Conservation (phyloP, 768 basidiomycete genomes). For the Tubosaeta sp. region DNA sequence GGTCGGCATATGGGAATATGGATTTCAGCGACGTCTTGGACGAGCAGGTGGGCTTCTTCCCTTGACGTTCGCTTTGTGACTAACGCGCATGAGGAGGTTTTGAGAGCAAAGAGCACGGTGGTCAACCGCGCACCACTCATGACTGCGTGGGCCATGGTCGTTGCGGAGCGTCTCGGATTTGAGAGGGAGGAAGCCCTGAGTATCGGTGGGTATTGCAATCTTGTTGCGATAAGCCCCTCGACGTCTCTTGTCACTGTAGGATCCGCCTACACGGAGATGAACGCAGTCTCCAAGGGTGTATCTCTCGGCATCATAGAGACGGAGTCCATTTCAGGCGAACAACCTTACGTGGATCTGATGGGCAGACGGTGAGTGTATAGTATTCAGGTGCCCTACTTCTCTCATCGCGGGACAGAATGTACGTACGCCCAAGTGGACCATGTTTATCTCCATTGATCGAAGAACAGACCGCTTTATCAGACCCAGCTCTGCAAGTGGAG, state of each 20-base stretch:
- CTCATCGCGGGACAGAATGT: slow-evolving; percentile 35
- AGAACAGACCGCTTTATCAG: slow-evolving; percentile 70
- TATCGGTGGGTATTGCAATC: slow-evolving; percentile 56
- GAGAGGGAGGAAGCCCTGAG: slow-evolving; percentile 85
- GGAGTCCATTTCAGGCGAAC: slow-evolving; percentile 55
- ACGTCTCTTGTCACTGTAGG: slow-evolving; percentile 41
- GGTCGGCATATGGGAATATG: slow-evolving; percentile 46
- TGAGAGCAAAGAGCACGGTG: slow-evolving; percentile 57
- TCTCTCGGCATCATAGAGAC: slow-evolving; percentile 72
- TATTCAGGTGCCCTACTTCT: neutral
- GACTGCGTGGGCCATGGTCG: slow-evolving; percentile 88
- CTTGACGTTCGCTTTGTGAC: neutral
- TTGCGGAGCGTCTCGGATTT: slow-evolving; percentile 85
- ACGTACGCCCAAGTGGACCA: slow-evolving; percentile 10
- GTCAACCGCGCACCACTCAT: slow-evolving; percentile 92
- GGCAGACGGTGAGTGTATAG: slow-evolving; percentile 51
- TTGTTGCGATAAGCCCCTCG: neutral
- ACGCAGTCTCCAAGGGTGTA: slow-evolving; percentile 80
- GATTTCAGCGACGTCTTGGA: slow-evolving; percentile 72
- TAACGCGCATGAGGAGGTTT: slow-evolving; percentile 38
- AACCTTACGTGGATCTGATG: slow-evolving; percentile 86
- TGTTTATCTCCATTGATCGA: slow-evolving; percentile 1
- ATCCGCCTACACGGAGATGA: slow-evolving; percentile 91
- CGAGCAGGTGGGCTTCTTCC: slow-evolving; percentile 49
- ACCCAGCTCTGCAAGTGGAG: slow-evolving; percentile 72